Conservation (phyloP, 2,329 filamentous ascomycete genomes). For the Cytospora chrysosperma region DNA sequence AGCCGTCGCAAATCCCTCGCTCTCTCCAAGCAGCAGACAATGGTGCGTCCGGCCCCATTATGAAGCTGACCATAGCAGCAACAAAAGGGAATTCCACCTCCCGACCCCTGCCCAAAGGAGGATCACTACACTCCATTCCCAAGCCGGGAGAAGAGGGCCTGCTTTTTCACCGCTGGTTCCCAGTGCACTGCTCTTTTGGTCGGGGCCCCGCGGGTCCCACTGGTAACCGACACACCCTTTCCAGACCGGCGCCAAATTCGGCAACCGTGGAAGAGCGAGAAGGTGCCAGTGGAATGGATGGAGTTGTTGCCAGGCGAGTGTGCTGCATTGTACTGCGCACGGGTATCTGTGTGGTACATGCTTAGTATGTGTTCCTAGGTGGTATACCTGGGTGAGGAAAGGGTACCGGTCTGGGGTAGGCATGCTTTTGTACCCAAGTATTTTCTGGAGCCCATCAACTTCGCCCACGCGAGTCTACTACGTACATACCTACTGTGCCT, state of each 20-base stretch:
- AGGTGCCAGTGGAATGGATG: constrained; percentile 5
- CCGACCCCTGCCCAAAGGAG: neutral
- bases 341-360: too few relatives aligned
- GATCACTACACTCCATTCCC: neutral
- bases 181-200: constrained; percentile 1
- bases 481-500: too few relatives aligned
- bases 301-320: constrained; percentile 6
- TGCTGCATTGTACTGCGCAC: neutral
- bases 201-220: constrained; percentile 17
- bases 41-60: neutral
- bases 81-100: neutral
- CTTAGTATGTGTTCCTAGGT: too few relatives aligned
- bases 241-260: constrained; percentile 21
- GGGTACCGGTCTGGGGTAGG: neutral
- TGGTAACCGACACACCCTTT: constrained; percentile 4
- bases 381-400: neutral
- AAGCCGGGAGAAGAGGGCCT: constrained; percentile 1
- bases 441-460: neutral
- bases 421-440: neutral
- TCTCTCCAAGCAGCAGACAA: neutral
- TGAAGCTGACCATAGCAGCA: neutral
- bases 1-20: neutral
- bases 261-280: constrained; percentile 17
- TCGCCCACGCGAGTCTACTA: neutral
- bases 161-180: constrained; percentile 19